Percentiles rank a stretch among this genome's conserved stretches.
These are phyloP conservation scores for Angophora floribunda DNA, from an alignment of 345 rosid species.

Conservation along the genomic window DNA sequence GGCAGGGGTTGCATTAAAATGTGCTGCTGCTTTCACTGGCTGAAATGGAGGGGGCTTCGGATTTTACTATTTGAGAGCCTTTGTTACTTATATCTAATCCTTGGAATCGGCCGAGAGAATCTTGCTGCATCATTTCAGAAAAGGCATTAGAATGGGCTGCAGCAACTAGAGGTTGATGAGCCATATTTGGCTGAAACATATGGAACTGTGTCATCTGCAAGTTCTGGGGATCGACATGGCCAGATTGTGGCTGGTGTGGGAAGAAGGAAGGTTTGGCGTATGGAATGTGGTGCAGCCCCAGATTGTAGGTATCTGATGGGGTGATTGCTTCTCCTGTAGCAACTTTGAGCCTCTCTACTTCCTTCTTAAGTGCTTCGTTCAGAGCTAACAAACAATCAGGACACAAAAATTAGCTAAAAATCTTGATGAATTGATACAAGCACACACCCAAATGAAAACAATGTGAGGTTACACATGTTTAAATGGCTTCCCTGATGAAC, in stretches of 20 bases:
- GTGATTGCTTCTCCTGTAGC: constrained; percentile 73
- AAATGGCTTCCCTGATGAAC: neutral
- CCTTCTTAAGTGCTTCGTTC: constrained; percentile 89
- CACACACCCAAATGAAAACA: neutral
- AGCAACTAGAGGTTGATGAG: constrained; percentile 26
- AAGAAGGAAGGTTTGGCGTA: constrained; percentile 44
- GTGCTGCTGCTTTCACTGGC: constrained; percentile 86
- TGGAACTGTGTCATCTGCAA: constrained; percentile 49
- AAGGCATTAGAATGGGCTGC: constrained; percentile 30
- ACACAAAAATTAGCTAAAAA: neutral
- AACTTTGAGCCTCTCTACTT: constrained; percentile 80
- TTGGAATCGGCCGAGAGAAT: constrained; percentile 66
- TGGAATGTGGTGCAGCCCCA: constrained; percentile 67
- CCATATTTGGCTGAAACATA: constrained; percentile 36
- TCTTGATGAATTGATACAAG: neutral
- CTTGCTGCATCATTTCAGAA: constrained; percentile 62
- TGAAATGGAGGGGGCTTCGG: constrained; percentile 67
- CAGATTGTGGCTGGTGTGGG: constrained; percentile 34
- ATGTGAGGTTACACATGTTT: neutral
- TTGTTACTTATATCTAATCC: constrained; percentile 73
- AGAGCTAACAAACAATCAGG: constrained; percentile 31
- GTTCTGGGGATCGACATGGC: constrained; percentile 28
- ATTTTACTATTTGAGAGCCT: constrained; percentile 46
- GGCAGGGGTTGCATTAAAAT: constrained; percentile 28
- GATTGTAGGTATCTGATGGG: constrained; percentile 55